Evolutionary conservation across 352 stramenopile species (phyloP).

Genomic region (Globisporangium spinosum): DNA sequence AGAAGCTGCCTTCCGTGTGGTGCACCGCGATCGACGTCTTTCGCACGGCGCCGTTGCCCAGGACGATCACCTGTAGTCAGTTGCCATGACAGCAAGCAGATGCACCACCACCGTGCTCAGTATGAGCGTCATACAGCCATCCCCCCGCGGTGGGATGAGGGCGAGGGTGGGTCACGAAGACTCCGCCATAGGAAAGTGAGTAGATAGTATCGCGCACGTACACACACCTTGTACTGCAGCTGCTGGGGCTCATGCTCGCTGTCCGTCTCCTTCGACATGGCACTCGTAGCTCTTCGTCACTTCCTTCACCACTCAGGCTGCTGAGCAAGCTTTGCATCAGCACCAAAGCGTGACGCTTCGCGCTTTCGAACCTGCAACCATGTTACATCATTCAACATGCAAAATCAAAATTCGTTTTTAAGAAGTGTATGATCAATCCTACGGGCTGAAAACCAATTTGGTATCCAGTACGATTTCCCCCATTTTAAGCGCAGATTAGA

Average conservation of each 20-base stretch:
- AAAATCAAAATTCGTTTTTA: too few species aligned
- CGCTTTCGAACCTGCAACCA: too few species aligned
- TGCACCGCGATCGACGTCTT: constrained; percentile 94
- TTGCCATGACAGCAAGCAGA: neutral
- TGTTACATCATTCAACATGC: too few species aligned
- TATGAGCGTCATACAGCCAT: neutral
- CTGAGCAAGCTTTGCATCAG: neutral
- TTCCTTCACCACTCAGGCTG: neutral
- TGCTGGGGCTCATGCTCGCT: constrained; percentile 79
- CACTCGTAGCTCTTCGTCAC: neutral
- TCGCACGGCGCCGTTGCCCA: constrained; percentile 92
- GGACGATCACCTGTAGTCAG: constrained; percentile 87
- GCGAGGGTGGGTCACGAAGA: neutral
- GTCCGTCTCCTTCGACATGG: constrained; percentile 83
- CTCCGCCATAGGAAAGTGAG: neutral
- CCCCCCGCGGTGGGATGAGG: too few species aligned
- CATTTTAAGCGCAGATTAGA: too few species aligned
- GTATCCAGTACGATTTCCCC: too few species aligned
- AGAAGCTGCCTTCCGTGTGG: constrained; percentile 91
- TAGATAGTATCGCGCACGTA: neutral
- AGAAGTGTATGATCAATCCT: too few species aligned
- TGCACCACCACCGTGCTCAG: neutral
- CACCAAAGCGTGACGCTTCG: too few species aligned
- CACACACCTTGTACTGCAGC: constrained; percentile 82
- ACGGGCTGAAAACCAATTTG: too few species aligned